These are phyloP conservation scores for Monilinia polystroma DNA, from an alignment of 2,329 filamentous ascomycete species.

Conservation along the genomic window DNA sequence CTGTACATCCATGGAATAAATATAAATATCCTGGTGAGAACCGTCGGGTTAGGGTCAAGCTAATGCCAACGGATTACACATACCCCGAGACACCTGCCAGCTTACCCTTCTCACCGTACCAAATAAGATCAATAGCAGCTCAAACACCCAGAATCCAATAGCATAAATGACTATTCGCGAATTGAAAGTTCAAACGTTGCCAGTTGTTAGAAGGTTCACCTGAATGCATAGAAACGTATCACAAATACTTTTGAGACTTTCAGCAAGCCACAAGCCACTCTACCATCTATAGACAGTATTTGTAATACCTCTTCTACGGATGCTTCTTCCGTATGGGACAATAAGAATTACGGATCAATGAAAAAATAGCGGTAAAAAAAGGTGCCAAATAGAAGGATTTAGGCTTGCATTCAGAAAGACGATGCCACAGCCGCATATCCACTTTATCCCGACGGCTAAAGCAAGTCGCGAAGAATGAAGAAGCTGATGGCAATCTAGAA, in stretches of 20 bases:
- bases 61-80: not conserved
- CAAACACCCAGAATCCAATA: not conserved
- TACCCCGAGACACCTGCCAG: not conserved
- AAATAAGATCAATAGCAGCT: not conserved
- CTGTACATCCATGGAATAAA: not conserved
- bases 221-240: too few relatives aligned
- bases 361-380: too few relatives aligned
- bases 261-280: not conserved
- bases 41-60: not conserved
- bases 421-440: not conserved
- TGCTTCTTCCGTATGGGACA: not conserved
- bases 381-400: not conserved
- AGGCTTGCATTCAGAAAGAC: not conserved
- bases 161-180: too few relatives aligned
- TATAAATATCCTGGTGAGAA: slow-evolving; percentile 5
- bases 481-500: too few relatives aligned
- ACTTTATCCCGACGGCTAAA: not conserved
- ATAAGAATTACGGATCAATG: not conserved
- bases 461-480: not conserved
- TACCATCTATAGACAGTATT: too few relatives aligned
- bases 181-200: not conserved
- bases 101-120: slow-evolving; percentile 2
- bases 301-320: too few relatives aligned
- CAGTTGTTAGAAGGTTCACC: too few relatives aligned
- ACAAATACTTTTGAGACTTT: not conserved